Evolutionary conservation across 2,329 filamentous ascomycete genomes (phyloP).

Genomic region (Chaetomiaceae sp.): DNA sequence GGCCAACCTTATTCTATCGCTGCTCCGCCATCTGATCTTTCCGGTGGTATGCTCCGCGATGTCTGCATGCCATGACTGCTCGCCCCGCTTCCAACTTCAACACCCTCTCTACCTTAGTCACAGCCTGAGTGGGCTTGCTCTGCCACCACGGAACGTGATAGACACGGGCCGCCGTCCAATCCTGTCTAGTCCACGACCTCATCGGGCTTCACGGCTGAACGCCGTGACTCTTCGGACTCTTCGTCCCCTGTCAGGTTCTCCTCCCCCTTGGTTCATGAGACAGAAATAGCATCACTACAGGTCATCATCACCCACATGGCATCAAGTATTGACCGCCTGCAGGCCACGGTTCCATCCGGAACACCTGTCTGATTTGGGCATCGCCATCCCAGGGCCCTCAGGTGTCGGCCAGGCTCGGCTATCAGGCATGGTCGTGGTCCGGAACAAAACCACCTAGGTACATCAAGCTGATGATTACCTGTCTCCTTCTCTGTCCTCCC

Average conservation of each 20-base stretch:
- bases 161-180: no score
- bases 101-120: no score
- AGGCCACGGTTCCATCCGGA: background rate
- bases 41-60: background rate
- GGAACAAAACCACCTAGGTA: background rate
- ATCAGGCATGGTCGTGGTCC: background rate
- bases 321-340: background rate
- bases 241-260: background rate
- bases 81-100: no score
- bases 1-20: background rate
- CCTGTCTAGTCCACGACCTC: no score
- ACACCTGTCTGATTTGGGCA: background rate
- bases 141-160: background rate
- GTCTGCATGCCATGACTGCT: no score
- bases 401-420: background rate
- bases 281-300: constrained; percentile 5
- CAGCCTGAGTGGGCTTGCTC: background rate
- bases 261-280: background rate
- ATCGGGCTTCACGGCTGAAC: background rate
- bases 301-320: background rate
- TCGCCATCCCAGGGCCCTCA: background rate
- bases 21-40: background rate
- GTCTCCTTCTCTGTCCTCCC: background rate
- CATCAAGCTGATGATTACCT: background rate
- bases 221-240: background rate